Percentiles rank a stretch among this genome's conserved stretches.
phyloP scores from a whole-genome alignment of 495 filamentous ascomycete genomes.

The Tuber indicum region DNA sequence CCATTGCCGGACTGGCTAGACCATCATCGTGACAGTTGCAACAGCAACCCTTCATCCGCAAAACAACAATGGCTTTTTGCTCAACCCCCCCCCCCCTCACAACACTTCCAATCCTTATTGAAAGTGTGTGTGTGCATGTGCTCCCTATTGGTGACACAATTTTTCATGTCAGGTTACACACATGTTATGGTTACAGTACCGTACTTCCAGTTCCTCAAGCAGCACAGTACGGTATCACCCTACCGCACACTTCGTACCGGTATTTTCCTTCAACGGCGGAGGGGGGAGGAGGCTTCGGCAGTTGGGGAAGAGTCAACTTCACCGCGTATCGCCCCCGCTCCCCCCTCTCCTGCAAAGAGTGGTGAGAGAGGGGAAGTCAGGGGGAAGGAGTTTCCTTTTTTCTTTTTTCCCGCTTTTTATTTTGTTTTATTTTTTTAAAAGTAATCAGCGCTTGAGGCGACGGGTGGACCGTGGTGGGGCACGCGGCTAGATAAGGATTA shows the following conservation, averaged over 20 bases:
- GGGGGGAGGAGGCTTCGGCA: neutral
- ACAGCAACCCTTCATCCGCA: neutral
- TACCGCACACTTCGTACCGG: neutral
- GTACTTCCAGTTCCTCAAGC: neutral
- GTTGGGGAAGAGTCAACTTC: slow-evolving; percentile 3
- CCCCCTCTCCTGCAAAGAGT: neutral
- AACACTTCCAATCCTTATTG: neutral
- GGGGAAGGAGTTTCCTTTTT: neutral
- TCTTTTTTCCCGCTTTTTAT: neutral
- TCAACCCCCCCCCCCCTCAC: neutral
- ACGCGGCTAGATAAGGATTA: neutral
- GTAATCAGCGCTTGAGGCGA: neutral
- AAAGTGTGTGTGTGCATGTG: neutral
- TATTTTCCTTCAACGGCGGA: neutral
- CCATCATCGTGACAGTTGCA: neutral
- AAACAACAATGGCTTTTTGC: neutral
- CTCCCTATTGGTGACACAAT: slow-evolving; percentile 1
- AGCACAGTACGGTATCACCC: neutral
- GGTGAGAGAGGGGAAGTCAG: slow-evolving; percentile 3
- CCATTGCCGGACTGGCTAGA: neutral
- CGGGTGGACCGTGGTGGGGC: neutral
- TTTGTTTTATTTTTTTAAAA: neutral
- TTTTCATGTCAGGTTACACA: slow-evolving; percentile 1
- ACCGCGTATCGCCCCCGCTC: neutral
- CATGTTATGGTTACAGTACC: neutral